Conservation (phyloP, 331 rosid genomes). For the Malus hybrid region DNA sequence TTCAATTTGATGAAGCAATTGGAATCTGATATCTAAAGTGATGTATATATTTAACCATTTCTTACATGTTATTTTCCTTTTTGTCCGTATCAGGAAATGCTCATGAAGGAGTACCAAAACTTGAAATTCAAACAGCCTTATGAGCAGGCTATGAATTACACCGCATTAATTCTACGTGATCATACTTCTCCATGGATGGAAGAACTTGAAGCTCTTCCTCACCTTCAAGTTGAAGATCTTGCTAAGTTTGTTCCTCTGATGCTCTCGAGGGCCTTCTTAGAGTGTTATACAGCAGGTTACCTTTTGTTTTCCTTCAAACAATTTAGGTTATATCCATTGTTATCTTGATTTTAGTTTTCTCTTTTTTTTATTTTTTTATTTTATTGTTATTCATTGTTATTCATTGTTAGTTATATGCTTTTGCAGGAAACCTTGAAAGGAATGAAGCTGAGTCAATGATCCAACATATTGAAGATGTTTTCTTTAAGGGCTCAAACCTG, state of each 20-base stretch:
- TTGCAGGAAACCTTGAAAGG: constrained; percentile 74
- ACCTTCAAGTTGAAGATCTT: constrained; percentile 71
- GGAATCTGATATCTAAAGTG: neutral
- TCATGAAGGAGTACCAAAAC: constrained; percentile 73
- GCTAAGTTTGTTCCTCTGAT: constrained; percentile 61
- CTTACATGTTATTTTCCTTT: neutral
- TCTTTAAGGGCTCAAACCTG: constrained; percentile 50
- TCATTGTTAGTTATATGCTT: neutral
- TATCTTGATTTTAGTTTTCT: neutral
- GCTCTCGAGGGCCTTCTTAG: constrained; percentile 84
- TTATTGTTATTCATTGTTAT: too few species aligned
- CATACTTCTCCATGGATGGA: constrained; percentile 72
- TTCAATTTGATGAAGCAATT: neutral
- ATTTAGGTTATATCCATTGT: constrained; percentile 4
- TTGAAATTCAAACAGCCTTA: constrained; percentile 77
- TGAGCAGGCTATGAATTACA: constrained; percentile 82
- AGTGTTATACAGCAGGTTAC: constrained; percentile 72
- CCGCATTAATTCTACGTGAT: constrained; percentile 69
- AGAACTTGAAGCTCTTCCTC: constrained; percentile 64
- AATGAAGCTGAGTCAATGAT: constrained; percentile 67
- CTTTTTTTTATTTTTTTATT: neutral
- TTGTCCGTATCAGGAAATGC: constrained; percentile 54
- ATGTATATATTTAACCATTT: neutral
- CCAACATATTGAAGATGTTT: constrained; percentile 50
- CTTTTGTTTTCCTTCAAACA: neutral